A percentile compares a stretch with the other conserved stretches of the same genome.
These are phyloP conservation scores for Kazachstania viticola DNA, from an alignment of 805 yeast species.

Conservation along the genomic window DNA sequence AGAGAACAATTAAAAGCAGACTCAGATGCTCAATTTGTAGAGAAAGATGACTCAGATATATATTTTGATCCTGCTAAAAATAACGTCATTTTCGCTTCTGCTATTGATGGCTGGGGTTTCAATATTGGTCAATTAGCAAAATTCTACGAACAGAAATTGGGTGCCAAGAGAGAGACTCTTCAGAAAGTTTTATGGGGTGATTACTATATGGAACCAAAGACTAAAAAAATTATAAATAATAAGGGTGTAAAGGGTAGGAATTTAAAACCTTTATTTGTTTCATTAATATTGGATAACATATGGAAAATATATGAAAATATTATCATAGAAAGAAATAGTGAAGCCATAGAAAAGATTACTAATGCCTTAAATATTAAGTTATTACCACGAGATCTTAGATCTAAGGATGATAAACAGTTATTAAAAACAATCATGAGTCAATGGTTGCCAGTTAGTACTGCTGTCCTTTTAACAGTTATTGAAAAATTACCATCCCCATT, in stretches of 20 bases:
- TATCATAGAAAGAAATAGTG: slow-evolving; percentile 51
- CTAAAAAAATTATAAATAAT: slow-evolving; percentile 65
- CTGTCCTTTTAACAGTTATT: slow-evolving; percentile 73
- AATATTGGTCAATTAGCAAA: slow-evolving; percentile 80
- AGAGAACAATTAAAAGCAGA: slow-evolving; percentile 49
- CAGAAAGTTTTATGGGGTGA: slow-evolving; percentile 95
- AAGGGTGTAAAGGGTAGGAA: slow-evolving; percentile 51
- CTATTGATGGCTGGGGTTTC: slow-evolving; percentile 97
- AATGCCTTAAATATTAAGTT: slow-evolving; percentile 57
- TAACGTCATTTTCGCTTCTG: slow-evolving; percentile 83
- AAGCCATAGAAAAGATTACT: slow-evolving; percentile 64
- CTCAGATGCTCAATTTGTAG: slow-evolving; percentile 44
- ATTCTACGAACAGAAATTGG: slow-evolving; percentile 73
- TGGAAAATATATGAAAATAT: slow-evolving; percentile 84
- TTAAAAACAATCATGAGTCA: slow-evolving; percentile 67
- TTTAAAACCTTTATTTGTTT: slow-evolving; percentile 75
- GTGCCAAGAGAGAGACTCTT: slow-evolving; percentile 67
- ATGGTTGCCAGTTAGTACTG: slow-evolving; percentile 88
- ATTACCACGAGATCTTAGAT: slow-evolving; percentile 61
- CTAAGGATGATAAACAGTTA: slow-evolving; percentile 61
- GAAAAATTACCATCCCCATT: slow-evolving; percentile 79
- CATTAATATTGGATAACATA: slow-evolving; percentile 74
- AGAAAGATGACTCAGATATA: slow-evolving; percentile 66
- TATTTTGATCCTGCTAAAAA: slow-evolving; percentile 82
- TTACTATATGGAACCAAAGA: slow-evolving; percentile 76